These are phyloP conservation scores for Scheffersomyces segobiensis DNA, from an alignment of 1,139 yeast species.

Conservation along the genomic window DNA sequence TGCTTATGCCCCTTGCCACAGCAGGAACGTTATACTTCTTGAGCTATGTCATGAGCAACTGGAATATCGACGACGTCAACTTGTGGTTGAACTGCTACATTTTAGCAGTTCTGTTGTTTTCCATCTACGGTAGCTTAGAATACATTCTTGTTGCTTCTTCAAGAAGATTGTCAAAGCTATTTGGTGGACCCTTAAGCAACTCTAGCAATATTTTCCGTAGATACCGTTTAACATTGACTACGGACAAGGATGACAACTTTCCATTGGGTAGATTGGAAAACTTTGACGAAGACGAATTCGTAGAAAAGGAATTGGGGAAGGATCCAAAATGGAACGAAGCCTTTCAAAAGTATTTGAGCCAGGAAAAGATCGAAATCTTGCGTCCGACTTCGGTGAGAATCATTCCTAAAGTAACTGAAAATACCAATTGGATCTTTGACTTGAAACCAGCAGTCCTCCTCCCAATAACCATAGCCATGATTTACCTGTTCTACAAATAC, in stretches of 20 bases:
- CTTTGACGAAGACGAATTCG: slow-evolving; percentile 11
- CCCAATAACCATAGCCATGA: slow-evolving; percentile 18
- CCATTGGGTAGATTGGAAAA: slow-evolving; percentile 24
- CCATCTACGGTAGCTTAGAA: slow-evolving; percentile 22
- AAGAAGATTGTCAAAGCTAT: slow-evolving; percentile 20
- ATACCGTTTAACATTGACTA: slow-evolving; percentile 18
- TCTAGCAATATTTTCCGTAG: slow-evolving; percentile 15
- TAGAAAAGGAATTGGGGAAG: slow-evolving; percentile 6
- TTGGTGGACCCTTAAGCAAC: slow-evolving; percentile 14
- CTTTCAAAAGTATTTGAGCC: slow-evolving; percentile 13
- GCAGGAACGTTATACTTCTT: slow-evolving; percentile 33
- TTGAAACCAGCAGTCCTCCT: slow-evolving; percentile 27
- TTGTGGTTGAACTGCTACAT: slow-evolving; percentile 36
- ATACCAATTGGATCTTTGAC: slow-evolving; percentile 33
- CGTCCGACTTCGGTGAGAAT: slow-evolving; percentile 17
- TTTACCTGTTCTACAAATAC: slow-evolving; percentile 20
- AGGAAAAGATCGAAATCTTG: slow-evolving; percentile 16
- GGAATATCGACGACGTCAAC: slow-evolving; percentile 22
- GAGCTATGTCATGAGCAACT: slow-evolving; percentile 30
- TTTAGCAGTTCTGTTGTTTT: slow-evolving; percentile 22
- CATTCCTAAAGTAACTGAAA: slow-evolving; percentile 13
- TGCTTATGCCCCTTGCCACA: slow-evolving; percentile 42
- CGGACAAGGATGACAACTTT: slow-evolving; percentile 18
- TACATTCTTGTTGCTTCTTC: slow-evolving; percentile 18
- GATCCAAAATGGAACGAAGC: slow-evolving; percentile 17